Base-by-base conservation (phyloP, 495 filamentous ascomycete species). In the Cercophora scortea region DNA sequence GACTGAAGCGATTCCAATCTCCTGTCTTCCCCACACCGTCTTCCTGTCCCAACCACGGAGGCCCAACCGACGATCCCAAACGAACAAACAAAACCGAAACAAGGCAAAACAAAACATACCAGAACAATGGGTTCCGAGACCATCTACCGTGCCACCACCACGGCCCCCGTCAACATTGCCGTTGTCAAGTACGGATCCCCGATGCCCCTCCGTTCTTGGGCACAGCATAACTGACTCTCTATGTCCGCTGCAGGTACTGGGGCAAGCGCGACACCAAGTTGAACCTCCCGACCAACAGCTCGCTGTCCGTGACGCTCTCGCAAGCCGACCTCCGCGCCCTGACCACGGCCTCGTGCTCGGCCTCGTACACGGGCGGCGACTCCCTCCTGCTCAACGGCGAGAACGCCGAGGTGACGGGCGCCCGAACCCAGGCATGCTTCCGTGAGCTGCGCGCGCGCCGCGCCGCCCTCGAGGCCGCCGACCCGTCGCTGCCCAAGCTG, bases 121-220 rank as follows among this genome's bases (percentile, higher is more conserved):
- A 11, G 43, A 15, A 50, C 8, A 34, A 82, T 82, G 79, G 65
- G 75, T 19, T 71, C 76, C 40, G 65, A 63, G 18, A 73, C 69
- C 49, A 69, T 97, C 62, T 90, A 91, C 76, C 84, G 88, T 62
- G 90, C 94, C 47, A 95, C 87, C 73, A 96, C 92, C 43, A 96
- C 90, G 35, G 93, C 93, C 19, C 93, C 93, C 13, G 93, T 99
- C 59, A 99, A 99, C 76, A 99, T 99, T 63, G 93, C 93, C 50
- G 93, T 99, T 36, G 92, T 99, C 69, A 99, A 99, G 89, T 93
- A 76, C 51, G 76, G 33, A 15, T 19, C 32, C 35, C 10, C 8
- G 7, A 34, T n/a, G 17, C 18, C 55, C 11, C 44, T 43, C 34
- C 38, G 12, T 19, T 39, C 6, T 12, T 41, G 11, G 38, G 12